These are phyloP conservation scores for Saitoella complicata DNA, from an alignment of 805 yeast species.

Conservation along the genomic window DNA sequence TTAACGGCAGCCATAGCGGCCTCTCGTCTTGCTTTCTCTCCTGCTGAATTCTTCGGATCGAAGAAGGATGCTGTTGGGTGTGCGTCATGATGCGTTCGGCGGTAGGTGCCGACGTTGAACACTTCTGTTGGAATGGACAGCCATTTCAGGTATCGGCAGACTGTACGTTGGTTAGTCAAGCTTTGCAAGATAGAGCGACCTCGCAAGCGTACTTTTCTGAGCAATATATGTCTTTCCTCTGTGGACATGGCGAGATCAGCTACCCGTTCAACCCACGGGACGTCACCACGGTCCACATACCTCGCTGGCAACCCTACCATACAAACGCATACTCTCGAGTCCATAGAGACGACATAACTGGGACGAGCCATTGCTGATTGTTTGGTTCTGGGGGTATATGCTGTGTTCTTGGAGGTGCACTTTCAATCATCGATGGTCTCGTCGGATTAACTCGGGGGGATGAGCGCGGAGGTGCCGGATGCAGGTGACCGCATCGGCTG, in stretches of 20 bases:
- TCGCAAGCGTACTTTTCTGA: conserved; percentile 40
- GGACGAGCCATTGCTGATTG: neutral
- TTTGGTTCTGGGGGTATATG: too few relatives aligned
- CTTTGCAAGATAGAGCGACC: neutral
- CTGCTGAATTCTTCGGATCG: conserved; percentile 48
- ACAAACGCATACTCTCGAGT: conserved; percentile 1
- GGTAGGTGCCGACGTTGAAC: conserved; percentile 76
- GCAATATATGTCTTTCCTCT: conserved; percentile 92
- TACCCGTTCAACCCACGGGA: too few relatives aligned
- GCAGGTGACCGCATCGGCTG: too few relatives aligned
- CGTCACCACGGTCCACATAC: too few relatives aligned
- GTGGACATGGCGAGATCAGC: too few relatives aligned
- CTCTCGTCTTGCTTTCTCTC: conserved; percentile 42
- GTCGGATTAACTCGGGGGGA: too few relatives aligned
- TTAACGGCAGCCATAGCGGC: conserved; percentile 58
- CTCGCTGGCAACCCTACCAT: conserved; percentile 64
- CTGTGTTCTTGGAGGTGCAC: too few relatives aligned
- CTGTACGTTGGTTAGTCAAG: conserved; percentile 10
- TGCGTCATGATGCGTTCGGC: conserved; percentile 40
- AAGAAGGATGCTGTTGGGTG: conserved; percentile 61
- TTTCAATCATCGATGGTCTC: too few relatives aligned
- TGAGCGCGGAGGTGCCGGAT: too few relatives aligned
- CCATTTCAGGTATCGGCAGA: conserved; percentile 87
- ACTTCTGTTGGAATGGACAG: conserved; percentile 70
- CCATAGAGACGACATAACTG: neutral